A percentile compares a stretch with the other conserved stretches of the same genome.
Evolutionary conservation across 129 eudicot genomes (phyloP).

Genomic region (Kitagawia praeruptora): DNA sequence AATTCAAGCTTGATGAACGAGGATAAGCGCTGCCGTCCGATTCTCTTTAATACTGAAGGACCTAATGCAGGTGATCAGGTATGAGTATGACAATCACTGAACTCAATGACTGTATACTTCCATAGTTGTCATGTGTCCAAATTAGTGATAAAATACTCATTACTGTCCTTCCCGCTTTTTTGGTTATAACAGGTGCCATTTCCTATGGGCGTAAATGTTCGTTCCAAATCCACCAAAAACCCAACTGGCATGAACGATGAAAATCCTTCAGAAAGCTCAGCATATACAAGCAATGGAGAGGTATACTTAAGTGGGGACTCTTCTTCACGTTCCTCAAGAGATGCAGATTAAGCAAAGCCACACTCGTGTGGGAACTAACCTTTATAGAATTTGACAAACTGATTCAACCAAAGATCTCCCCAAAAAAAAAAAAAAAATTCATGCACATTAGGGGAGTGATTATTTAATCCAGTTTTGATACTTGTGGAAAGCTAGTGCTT

Average conservation of each 20-base stretch:
- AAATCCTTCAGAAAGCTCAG: constrained; percentile 28
- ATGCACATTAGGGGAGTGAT: constrained; percentile 9
- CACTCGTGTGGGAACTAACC: constrained; percentile 40
- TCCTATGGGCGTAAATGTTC: constrained; percentile 77
- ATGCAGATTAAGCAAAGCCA: constrained; percentile 55
- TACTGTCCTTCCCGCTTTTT: background rate
- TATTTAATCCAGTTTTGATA: constrained; percentile 7
- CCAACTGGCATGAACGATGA: constrained; percentile 46
- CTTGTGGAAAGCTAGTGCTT: constrained; percentile 5
- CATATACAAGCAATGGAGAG: constrained; percentile 41
- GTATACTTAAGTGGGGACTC: constrained; percentile 52
- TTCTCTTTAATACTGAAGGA: constrained; percentile 92
- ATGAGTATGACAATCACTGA: constrained; percentile 21
- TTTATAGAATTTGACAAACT: constrained; percentile 2
- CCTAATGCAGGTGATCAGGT: constrained; percentile 99
- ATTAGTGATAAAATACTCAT: background rate
- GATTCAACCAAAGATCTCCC: background rate
- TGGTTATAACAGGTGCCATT: constrained; percentile 63
- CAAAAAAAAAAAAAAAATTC: background rate
- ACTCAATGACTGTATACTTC: background rate
- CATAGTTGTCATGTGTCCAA: background rate
- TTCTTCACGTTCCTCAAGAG: constrained; percentile 57
- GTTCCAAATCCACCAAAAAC: constrained; percentile 52
- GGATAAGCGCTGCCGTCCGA: constrained; percentile 95
- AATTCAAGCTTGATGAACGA: constrained; percentile 99